Evolutionary conservation across 202 grass and related monocot genomes (phyloP).

Genomic region (Digitaria exilis): DNA sequence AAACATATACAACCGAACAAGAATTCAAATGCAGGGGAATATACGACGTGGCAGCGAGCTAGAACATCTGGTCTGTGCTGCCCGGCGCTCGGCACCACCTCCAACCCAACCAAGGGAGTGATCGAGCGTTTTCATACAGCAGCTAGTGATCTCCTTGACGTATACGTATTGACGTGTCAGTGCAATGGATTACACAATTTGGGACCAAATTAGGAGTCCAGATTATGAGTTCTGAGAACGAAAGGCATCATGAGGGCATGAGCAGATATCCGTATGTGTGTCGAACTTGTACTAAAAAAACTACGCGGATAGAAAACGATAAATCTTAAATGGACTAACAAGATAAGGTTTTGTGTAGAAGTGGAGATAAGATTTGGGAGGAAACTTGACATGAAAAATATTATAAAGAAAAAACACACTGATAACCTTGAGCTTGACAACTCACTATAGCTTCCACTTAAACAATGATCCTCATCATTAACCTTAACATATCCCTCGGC

Average conservation of each 20-base stretch:
- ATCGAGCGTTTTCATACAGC: not conserved
- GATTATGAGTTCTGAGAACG: not conserved
- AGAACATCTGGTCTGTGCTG: not conserved
- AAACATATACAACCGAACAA: constrained; percentile 6
- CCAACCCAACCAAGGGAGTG: too few species aligned
- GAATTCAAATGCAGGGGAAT: not conserved
- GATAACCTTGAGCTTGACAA: not conserved
- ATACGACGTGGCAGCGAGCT: not conserved
- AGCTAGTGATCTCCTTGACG: not conserved
- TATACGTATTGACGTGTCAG: not conserved
- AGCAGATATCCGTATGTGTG: too few species aligned
- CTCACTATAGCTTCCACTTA: not conserved
- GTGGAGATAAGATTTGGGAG: not conserved
- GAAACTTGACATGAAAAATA: not conserved
- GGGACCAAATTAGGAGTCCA: not conserved
- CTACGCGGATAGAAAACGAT: not conserved
- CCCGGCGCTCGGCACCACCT: too few species aligned
- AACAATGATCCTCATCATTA: not conserved
- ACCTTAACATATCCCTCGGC: not conserved
- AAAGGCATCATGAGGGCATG: not conserved
- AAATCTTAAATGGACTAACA: not conserved
- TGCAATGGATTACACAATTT: not conserved
- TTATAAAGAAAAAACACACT: not conserved
- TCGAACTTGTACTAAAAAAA: not conserved
- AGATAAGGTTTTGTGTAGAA: not conserved